Conservation (phyloP, 179 eudicot species). For the Sideroxylon spinosum region DNA sequence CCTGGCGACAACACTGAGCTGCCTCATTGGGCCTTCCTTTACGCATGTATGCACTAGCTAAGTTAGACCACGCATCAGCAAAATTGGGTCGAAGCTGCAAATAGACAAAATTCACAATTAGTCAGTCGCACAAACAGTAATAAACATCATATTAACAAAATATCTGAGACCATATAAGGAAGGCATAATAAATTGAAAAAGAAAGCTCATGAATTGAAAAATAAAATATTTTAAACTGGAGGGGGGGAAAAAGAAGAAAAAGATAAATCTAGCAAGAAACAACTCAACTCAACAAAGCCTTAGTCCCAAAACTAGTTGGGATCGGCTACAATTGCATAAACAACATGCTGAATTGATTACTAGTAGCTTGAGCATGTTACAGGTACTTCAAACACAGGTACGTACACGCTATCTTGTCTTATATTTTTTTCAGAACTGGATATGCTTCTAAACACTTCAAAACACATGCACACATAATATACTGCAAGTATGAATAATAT, state of each 20-base stretch:
- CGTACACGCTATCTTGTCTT: too few species aligned
- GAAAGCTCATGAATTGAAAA: not conserved
- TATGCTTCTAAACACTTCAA: too few species aligned
- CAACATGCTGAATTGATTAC: not conserved
- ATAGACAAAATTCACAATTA: slow-evolving; percentile 5
- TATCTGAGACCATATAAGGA: not conserved
- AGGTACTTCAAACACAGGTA: too few species aligned
- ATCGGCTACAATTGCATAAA: not conserved
- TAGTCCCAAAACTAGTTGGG: too few species aligned
- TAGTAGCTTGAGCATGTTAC: not conserved
- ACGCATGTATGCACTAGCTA: slow-evolving; percentile 89
- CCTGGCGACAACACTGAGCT: slow-evolving; percentile 90
- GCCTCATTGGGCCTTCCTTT: slow-evolving; percentile 85
- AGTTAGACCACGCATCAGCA: slow-evolving; percentile 97
- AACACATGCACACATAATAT: too few species aligned
- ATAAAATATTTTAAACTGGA: not conserved
- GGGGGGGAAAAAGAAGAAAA: too few species aligned
- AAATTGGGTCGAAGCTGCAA: slow-evolving; percentile 90
- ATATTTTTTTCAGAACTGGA: too few species aligned
- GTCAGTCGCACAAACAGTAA: not conserved
- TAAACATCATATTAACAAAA: not conserved
- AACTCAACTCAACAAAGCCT: too few species aligned
- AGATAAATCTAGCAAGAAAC: too few species aligned
- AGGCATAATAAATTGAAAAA: not conserved
- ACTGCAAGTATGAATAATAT: too few species aligned